Percentiles rank a stretch among this genome's conserved stretches.
phyloP scores from a whole-genome alignment of 331 rosid genomes.

The Saraca asoca region DNA sequence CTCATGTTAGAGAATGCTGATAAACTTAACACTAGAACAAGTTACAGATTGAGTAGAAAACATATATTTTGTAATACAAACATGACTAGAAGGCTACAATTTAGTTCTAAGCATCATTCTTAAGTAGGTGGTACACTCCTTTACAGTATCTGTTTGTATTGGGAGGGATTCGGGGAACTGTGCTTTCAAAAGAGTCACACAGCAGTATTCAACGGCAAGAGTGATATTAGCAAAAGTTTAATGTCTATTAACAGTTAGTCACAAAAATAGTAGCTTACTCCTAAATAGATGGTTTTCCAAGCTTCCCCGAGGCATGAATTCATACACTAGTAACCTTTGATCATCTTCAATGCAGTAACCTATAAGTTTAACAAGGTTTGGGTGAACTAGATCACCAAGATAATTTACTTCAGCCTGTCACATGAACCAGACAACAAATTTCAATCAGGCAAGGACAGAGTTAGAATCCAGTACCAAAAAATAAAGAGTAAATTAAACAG shows the following conservation, averaged over 20 bases:
- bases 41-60: slow-evolving; percentile 22
- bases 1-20: slow-evolving; percentile 22
- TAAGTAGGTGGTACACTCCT: background rate
- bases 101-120: slow-evolving; percentile 17
- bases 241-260: background rate
- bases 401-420: slow-evolving; percentile 88
- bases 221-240: slow-evolving; percentile 14
- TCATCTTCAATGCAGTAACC: slow-evolving; percentile 97
- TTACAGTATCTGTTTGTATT: background rate
- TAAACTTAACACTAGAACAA: slow-evolving; percentile 9
- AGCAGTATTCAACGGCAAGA: background rate
- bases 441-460: background rate
- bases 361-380: slow-evolving; percentile 80
- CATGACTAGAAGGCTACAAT: background rate
- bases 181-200: slow-evolving; percentile 20
- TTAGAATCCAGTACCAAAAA: slow-evolving; percentile 7
- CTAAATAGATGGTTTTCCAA: slow-evolving; percentile 92
- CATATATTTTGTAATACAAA: background rate
- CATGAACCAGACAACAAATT: slow-evolving; percentile 32
- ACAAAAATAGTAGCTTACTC: slow-evolving; percentile 55
- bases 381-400: slow-evolving; percentile 90
- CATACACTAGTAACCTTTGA: slow-evolving; percentile 87
- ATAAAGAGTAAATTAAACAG: background rate
- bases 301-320: slow-evolving; percentile 98
- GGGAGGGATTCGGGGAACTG: background rate